A percentile compares a stretch with the other conserved stretches of the same genome.
phyloP scores from a whole-genome alignment of 1,284 basidiomycete species.

The Moniliella sp. region DNA sequence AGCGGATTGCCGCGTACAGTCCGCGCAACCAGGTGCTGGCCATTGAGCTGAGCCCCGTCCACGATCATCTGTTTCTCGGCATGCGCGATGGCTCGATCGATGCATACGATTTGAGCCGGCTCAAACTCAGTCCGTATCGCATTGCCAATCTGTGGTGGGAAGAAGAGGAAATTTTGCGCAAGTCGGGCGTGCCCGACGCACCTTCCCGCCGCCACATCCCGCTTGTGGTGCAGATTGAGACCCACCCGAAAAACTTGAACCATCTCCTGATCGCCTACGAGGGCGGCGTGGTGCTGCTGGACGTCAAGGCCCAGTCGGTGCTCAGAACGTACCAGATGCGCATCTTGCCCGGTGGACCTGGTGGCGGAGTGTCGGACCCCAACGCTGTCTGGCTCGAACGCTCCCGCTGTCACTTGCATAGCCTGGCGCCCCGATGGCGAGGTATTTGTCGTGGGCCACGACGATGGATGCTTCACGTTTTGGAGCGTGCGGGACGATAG shows the following conservation, averaged over 20 bases:
- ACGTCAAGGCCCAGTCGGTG: slow-evolving; percentile 15
- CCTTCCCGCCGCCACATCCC: slow-evolving; percentile 35
- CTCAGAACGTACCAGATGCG: slow-evolving; percentile 19
- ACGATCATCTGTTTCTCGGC: slow-evolving; percentile 47
- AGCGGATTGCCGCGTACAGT: slow-evolving; percentile 14
- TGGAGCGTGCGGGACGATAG: slow-evolving; percentile 65
- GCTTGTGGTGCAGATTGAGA: slow-evolving; percentile 26
- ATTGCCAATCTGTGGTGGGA: slow-evolving; percentile 45
- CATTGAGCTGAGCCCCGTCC: slow-evolving; percentile 48
- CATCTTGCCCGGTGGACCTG: slow-evolving; percentile 19
- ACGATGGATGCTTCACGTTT: slow-evolving; percentile 68
- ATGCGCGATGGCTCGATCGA: slow-evolving; percentile 36
- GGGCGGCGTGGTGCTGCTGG: slow-evolving; percentile 38
- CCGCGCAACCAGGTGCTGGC: slow-evolving; percentile 37
- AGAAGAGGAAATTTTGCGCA: slow-evolving; percentile 46
- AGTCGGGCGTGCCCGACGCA: slow-evolving; percentile 42
- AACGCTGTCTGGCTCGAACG: slow-evolving; percentile 45
- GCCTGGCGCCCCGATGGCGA: slow-evolving; percentile 43
- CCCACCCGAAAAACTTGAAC: slow-evolving; percentile 62
- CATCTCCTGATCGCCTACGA: slow-evolving; percentile 59
- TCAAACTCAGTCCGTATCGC: slow-evolving; percentile 22
- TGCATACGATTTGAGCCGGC: slow-evolving; percentile 34
- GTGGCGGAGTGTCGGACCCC: slow-evolving; percentile 37
- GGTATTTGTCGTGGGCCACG: slow-evolving; percentile 45
- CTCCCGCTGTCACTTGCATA: slow-evolving; percentile 48